Evolutionary conservation across 192 early-diverging fungal species (phyloP), one percentile per base, ranked within the genome.

Genomic region (Gryganskiella cystojenkinii): DNA sequence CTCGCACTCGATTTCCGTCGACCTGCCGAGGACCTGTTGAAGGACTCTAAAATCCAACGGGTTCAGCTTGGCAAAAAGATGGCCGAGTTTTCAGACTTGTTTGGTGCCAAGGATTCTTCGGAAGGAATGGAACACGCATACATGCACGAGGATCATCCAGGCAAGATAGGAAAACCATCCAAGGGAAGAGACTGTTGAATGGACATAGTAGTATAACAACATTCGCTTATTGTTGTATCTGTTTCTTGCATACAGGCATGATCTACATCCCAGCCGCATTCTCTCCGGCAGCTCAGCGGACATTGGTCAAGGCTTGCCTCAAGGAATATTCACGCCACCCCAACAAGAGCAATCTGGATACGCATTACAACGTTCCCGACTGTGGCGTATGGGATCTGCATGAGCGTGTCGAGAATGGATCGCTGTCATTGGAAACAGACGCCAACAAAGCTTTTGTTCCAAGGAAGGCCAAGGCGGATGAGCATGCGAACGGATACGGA

Each of bases 331-430:
- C 94, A 3, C 66, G 72, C 27, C 85, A 88, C 27, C 97, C 97
- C 6, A 96, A 95, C 74, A 88, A 90, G 9, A 90, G 91, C 44
- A 99, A 95, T 80, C 86, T 99, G 4, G 93, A 98, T 65, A 90
- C 95, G 19, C 95, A 96, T 69, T 98, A 94, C 60, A 55, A 78
- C 6, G 60, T 94, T 19, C 92, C 92, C 7, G 52, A 78, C 1
- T 58, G 74, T 30, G 92, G 93, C 8, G 35, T 91, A 17, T 93
- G 90, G 92, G 64, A 82, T 20, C 62, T 83, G 20, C 79, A 89
- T 65, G 87, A 85, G 49, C 33, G 64, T 28, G 68, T 79, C 11
- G 56, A 61, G 25, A 37, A 53, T 28, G 67, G 70, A 33, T 40
- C 54, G 13, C 59, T 72, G 46, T 34, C 68, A 2, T 40, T 54